Conservation (phyloP, 257 asterid species). For the Cynanchum wilfordii region DNA sequence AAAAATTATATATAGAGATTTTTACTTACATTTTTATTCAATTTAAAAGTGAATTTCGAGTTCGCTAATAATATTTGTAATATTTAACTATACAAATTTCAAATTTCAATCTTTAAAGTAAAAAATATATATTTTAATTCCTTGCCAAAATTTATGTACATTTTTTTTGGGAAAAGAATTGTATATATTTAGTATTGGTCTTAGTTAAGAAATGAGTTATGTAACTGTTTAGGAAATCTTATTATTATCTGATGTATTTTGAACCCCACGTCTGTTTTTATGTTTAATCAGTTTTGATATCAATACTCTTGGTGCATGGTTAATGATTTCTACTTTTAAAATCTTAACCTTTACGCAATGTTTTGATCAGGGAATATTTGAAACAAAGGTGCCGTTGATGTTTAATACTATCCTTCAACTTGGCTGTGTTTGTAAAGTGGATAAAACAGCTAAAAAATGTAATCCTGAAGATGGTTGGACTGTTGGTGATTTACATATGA, state of each 20-base stretch:
- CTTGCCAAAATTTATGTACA: too few species aligned
- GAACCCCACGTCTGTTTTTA: neutral
- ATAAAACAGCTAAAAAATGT: conserved; percentile 64
- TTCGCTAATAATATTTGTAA: too few species aligned
- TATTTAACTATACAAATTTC: too few species aligned
- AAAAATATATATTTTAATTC: too few species aligned
- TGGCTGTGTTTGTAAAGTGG: conserved; percentile 98
- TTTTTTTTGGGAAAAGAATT: neutral
- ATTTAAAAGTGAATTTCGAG: too few species aligned
- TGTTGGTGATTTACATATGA: conserved; percentile 86
- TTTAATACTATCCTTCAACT: conserved; percentile 75
- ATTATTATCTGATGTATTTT: neutral
- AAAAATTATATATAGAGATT: too few species aligned
- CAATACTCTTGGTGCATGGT: neutral
- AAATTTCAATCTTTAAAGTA: too few species aligned
- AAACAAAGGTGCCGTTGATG: conserved; percentile 76
- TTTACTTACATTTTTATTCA: too few species aligned
- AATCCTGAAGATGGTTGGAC: conserved; percentile 80
- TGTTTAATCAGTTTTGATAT: neutral
- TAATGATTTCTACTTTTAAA: neutral
- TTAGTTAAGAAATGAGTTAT: conserved; percentile 1
- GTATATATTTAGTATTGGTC: neutral
- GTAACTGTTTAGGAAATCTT: neutral
- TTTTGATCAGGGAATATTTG: conserved; percentile 81
- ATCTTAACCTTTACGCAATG: conserved; percentile 5